Base-by-base conservation (phyloP, 208 protist genomes). In the Wallacemonas collosoma region DNA sequence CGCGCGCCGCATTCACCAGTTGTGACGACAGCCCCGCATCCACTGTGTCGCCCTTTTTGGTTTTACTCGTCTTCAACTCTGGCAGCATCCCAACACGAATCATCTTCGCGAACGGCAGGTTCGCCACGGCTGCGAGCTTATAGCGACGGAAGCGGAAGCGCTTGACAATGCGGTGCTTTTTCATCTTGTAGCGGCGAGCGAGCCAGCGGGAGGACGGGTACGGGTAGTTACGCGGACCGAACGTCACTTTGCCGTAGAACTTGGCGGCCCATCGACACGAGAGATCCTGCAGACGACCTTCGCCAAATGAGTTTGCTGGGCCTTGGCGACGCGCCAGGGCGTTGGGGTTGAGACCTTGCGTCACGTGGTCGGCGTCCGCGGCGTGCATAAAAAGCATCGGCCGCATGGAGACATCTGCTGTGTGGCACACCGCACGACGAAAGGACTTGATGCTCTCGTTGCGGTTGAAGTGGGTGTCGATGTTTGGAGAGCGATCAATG, bases 21-120 rank as follows among this genome's bases (percentile, higher is more conserved):
- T 91, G 88, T 68, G 82, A 81, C 9, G 84, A 87, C 41, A 95
- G 82, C 2, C 77, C 77, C 12, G 76, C 79, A 54, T 95, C 92
- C 26, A 95, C 88, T 1, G 72, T 58, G 56, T 95, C 92, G 1
- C 88, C 92, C 76, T 89, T 93, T 64, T 94, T 93, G 15, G 88
- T 91, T 68, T 96, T 95, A 73, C 82, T 89, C 72, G 88, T 95
- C 86, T 96, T 95, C 62, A 96, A 80, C 71, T 95, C 88, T n/a
- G 92, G 92, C 57, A 96, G 75, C 92, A 96, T 94, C n/a, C 89
- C 89, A 2, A 96, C 92, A 63, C 92, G 92, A 64, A 96, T 93
- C 92, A 95, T 96, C 75, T 93, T 91, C 2, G 92, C 87, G 75
- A 96, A 96, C 4, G 92, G 92, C 71, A 96, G 60, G 70, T 96